Conservation (phyloP, 306 rosid genomes). For the Spatholobus suberectus region DNA sequence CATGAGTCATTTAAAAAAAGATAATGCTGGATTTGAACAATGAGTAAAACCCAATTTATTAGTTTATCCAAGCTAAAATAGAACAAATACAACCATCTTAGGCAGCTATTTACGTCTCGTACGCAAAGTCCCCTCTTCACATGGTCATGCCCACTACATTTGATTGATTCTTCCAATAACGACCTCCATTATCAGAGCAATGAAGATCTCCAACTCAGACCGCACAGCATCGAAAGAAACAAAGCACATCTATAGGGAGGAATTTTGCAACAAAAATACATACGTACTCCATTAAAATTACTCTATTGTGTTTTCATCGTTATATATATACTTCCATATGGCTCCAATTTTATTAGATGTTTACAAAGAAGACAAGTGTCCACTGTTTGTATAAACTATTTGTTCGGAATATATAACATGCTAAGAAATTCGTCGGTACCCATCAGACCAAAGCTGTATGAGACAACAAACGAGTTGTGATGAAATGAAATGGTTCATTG, state of each 20-base stretch:
- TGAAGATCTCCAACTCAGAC: neutral
- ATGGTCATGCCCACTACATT: neutral
- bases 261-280: constrained; percentile 14
- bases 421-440: neutral
- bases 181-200: neutral
- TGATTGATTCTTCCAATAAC: neutral
- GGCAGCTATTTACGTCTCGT: constrained; percentile 3
- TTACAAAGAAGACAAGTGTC: neutral
- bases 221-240: neutral
- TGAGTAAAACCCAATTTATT: neutral
- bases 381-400: neutral
- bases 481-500: neutral
- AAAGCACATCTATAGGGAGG: neutral
- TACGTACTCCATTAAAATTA: neutral
- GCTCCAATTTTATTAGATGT: neutral
- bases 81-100: constrained; percentile 22
- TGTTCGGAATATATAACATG: neutral
- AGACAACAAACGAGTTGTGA: neutral
- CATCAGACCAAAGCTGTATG: neutral
- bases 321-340: neutral
- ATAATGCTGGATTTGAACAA: neutral
- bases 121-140: neutral
- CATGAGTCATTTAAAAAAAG: neutral
- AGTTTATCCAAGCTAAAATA: neutral
- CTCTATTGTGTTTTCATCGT: constrained; percentile 3